Conservation (phyloP, 805 yeast genomes). For the Metschnikowia matae region DNA sequence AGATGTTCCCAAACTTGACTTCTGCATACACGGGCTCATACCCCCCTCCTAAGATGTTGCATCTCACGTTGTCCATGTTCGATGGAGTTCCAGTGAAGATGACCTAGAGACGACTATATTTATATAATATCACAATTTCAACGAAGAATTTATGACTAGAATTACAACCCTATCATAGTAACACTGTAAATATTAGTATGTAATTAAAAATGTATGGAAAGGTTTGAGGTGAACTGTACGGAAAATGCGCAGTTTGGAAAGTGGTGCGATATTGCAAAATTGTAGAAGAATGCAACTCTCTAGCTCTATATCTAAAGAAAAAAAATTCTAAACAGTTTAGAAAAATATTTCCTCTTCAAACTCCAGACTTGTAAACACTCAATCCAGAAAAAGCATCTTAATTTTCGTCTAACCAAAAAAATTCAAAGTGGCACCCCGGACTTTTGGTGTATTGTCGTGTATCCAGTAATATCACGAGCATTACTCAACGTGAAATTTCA, state of each 20-base stretch:
- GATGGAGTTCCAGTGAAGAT: constrained; percentile 21
- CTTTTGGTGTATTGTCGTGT: not conserved
- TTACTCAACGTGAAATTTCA: constrained; percentile 3
- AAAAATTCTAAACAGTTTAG: no score
- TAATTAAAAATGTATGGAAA: no score
- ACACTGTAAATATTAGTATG: no score
- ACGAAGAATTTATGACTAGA: not conserved
- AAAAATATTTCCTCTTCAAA: no score
- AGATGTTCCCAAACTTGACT: constrained; percentile 25
- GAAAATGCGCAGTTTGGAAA: no score
- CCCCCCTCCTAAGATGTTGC: constrained; percentile 19
- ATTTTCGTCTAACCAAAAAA: not conserved
- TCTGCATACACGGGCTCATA: constrained; percentile 15
- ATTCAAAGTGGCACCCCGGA: not conserved
- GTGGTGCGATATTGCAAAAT: no score
- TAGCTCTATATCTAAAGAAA: no score
- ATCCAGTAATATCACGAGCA: constrained; percentile 12
- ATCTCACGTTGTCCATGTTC: constrained; percentile 23
- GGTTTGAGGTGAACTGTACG: no score
- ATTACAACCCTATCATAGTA: no score
- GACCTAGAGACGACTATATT: constrained; percentile 1
- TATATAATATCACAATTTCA: not conserved
- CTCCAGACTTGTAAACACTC: no score
- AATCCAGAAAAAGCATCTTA: no score
- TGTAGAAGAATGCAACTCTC: no score